Conservation (phyloP, 1,284 basidiomycete genomes). For the Salmacisia buchloeana region DNA sequence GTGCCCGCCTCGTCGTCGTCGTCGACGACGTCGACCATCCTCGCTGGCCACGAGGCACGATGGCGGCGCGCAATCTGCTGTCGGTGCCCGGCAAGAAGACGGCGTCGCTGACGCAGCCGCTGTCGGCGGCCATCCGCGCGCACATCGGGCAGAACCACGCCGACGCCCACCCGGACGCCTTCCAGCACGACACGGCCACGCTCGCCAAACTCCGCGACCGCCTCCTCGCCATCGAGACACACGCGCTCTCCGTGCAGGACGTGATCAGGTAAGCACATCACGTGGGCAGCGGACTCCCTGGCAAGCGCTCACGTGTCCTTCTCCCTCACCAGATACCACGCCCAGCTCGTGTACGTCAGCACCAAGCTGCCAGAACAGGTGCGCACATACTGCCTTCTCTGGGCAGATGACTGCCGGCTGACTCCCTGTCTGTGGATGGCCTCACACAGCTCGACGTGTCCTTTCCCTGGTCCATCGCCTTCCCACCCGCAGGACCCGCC, state of each 20-base stretch:
- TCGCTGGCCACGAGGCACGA: neutral
- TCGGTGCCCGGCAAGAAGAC: conserved; percentile 34
- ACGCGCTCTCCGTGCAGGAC: conserved; percentile 50
- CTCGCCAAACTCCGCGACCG: conserved; percentile 65
- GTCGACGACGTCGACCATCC: too few species aligned
- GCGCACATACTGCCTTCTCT: conserved; percentile 35
- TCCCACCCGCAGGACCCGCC: conserved; percentile 25
- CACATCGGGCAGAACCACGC: conserved; percentile 67
- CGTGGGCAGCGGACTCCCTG: conserved; percentile 53
- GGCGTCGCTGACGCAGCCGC: conserved; percentile 18
- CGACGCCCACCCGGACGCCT: conserved; percentile 81
- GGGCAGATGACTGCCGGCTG: neutral
- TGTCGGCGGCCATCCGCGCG: conserved; percentile 56
- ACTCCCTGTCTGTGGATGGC: neutral
- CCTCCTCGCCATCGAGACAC: conserved; percentile 58
- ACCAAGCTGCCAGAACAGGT: conserved; percentile 68
- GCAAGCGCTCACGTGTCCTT: conserved; percentile 53
- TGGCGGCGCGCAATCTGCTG: conserved; percentile 33
- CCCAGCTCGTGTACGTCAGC: conserved; percentile 73
- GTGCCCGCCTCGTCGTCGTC: too few species aligned
- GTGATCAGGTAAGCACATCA: conserved; percentile 52
- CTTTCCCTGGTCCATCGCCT: conserved; percentile 40
- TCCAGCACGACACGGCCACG: conserved; percentile 68
- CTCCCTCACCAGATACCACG: conserved; percentile 65
- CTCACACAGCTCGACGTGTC: conserved; percentile 25